Base-by-base conservation (phyloP, 169 alveolate genomes). In the Babesia bigemina region DNA sequence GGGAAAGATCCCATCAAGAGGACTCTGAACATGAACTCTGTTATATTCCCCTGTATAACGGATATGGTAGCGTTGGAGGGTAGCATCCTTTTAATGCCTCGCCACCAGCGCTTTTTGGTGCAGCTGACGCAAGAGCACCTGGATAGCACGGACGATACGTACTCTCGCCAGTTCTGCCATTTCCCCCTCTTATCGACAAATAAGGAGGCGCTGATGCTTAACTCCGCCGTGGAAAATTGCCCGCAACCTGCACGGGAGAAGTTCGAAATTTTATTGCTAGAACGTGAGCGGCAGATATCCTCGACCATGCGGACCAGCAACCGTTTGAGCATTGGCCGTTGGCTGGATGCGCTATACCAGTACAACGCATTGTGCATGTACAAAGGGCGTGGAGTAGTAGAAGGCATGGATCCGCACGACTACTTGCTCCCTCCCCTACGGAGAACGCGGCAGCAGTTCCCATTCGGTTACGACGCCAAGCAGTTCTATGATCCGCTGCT, bases 171-270 rank as follows among this genome's bases (percentile, higher is more conserved):
- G 50, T 76, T 76, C 52, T 57, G 74, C 53, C 86, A 69, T n/a
- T 76, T 76, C 53, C 86, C 86, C 8, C 55, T 69, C 16, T 36
- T 76, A 24, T 52, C 82, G 4, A 76, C 86, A 8, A 76, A 76
- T 44, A 76, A 76, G 47, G 86, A 76, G 66, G 72, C 58, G 59
- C 52, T 76, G 28, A 50, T 28, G 58, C 55, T 76, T 12, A 57
- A 76, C 39, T 26, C 52, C 11, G 44, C 79, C n/a, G 57, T 55
- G 22, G 45, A 12, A 11, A 44, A 70, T 6, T 24, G 42, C 42
- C 16, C 19, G 13, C 42, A 22, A 33, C 36, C 44, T 8, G 57
- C 39, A 3, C 36, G 50, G 16, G 44, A 55, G 21, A 55, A 44
- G 56, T 58, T 47, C 47, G 72, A 53, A 2, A 19, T 71, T 19